Evolutionary conservation across 2,329 filamentous ascomycete genomes (phyloP).

Genomic region (Pseudogymnoascus sp.): DNA sequence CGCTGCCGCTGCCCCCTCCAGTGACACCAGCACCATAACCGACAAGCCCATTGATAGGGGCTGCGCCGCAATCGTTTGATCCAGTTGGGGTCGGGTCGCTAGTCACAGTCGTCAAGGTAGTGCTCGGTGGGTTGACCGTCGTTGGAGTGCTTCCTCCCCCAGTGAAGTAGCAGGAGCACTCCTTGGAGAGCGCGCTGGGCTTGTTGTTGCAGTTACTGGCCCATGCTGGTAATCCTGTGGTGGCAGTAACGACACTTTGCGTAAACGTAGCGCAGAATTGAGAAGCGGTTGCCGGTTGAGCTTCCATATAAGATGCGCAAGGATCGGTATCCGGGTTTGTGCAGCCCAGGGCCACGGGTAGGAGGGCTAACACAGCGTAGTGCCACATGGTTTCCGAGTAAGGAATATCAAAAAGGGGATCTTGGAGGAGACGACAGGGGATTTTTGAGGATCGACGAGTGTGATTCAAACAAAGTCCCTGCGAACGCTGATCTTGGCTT

Average conservation of each 20-base stretch:
- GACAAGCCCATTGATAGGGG: background rate
- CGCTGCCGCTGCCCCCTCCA: slow-evolving; percentile 37
- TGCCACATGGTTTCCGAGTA: slow-evolving; percentile 1
- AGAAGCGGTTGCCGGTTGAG: slow-evolving; percentile 10
- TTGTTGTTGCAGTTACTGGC: slow-evolving; percentile 24
- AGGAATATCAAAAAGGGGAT: background rate
- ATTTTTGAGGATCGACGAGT: background rate
- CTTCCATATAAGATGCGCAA: slow-evolving; percentile 4
- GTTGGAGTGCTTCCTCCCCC: slow-evolving; percentile 16
- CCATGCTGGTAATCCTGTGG: slow-evolving; percentile 25
- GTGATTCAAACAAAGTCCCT: background rate
- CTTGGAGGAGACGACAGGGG: background rate
- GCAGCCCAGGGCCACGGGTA: background rate
- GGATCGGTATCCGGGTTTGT: background rate
- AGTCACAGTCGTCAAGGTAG: slow-evolving; percentile 17
- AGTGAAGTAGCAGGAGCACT: slow-evolving; percentile 27
- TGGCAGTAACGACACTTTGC: slow-evolving; percentile 19
- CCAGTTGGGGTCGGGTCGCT: background rate
- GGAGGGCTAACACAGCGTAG: background rate
- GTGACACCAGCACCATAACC: slow-evolving; percentile 21
- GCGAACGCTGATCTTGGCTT: slow-evolving; percentile 4
- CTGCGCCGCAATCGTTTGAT: background rate
- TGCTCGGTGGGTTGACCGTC: slow-evolving; percentile 15
- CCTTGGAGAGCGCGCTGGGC: slow-evolving; percentile 27
- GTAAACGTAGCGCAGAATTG: slow-evolving; percentile 11